These are phyloP conservation scores for Heteromeles arbutifolia DNA, from an alignment of 306 rosid genomes.

Conservation along the genomic window DNA sequence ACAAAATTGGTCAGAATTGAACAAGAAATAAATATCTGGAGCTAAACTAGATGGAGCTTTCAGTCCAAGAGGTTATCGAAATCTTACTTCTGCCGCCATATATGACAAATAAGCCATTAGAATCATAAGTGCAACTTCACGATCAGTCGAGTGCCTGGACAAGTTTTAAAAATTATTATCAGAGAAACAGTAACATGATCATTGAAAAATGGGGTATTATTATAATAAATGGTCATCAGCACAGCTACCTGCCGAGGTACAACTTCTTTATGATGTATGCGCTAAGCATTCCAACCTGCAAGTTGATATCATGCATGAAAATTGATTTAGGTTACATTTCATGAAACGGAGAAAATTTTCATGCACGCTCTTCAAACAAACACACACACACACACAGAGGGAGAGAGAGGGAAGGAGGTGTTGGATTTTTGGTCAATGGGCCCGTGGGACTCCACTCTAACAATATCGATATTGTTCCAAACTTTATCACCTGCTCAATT, in stretches of 20 bases:
- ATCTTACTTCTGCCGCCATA: constrained; percentile 49
- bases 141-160: constrained; percentile 44
- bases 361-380: neutral
- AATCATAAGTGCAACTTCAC: constrained; percentile 60
- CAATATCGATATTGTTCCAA: no score
- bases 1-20: constrained; percentile 4
- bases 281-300: constrained; percentile 50
- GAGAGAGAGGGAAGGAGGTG: no score
- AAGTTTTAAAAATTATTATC: no score
- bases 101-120: constrained; percentile 58
- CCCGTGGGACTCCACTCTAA: no score
- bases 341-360: neutral
- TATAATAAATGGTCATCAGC: no score
- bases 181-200: no score
- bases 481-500: no score
- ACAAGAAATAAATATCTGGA: neutral
- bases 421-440: no score
- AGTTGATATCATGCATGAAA: neutral
- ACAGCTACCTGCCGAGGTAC: constrained; percentile 22
- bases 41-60: neutral
- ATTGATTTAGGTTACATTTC: neutral
- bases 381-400: no score
- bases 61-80: neutral
- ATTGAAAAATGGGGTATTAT: no score
- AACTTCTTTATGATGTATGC: constrained; percentile 46